phyloP scores from a whole-genome alignment of 768 basidiomycete genomes.

The Cystoderma amianthinum region DNA sequence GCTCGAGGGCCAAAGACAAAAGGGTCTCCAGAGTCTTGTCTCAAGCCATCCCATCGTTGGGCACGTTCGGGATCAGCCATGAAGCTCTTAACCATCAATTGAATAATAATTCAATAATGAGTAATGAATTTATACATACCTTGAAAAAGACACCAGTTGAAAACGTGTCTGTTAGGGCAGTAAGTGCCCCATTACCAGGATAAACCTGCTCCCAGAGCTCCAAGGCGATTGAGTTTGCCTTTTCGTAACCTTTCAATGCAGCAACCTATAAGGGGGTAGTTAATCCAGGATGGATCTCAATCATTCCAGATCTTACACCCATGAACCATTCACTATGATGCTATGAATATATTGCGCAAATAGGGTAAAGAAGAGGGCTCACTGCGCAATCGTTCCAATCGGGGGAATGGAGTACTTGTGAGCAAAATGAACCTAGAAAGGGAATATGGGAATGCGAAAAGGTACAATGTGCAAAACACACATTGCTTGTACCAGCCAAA shows the following conservation, averaged over 20 bases:
- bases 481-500: slow-evolving; percentile 88
- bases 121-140: slow-evolving; percentile 25
- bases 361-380: slow-evolving; percentile 22
- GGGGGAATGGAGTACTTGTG: slow-evolving; percentile 58
- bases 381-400: slow-evolving; percentile 87
- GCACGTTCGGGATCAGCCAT: slow-evolving; percentile 49
- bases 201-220: slow-evolving; percentile 84
- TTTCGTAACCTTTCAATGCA: slow-evolving; percentile 77
- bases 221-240: slow-evolving; percentile 67
- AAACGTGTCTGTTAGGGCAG: slow-evolving; percentile 94
- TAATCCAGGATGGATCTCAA: not conserved
- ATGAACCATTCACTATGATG: slow-evolving; percentile 79
- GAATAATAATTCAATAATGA: not conserved
- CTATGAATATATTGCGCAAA: too few species aligned
- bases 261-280: slow-evolving; percentile 45
- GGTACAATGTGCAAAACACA: slow-evolving; percentile 22
- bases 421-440: slow-evolving; percentile 73
- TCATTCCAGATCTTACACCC: slow-evolving; percentile 46
- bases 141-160: slow-evolving; percentile 82
- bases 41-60: slow-evolving; percentile 69
- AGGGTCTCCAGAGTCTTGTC: slow-evolving; percentile 95
- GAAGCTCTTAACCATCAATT: slow-evolving; percentile 42
- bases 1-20: slow-evolving; percentile 71
- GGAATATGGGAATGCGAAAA: slow-evolving; percentile 2
- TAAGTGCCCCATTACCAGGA: slow-evolving; percentile 37